Conservation (phyloP, 805 yeast species). For the Sungouiozyma intestinalis region DNA sequence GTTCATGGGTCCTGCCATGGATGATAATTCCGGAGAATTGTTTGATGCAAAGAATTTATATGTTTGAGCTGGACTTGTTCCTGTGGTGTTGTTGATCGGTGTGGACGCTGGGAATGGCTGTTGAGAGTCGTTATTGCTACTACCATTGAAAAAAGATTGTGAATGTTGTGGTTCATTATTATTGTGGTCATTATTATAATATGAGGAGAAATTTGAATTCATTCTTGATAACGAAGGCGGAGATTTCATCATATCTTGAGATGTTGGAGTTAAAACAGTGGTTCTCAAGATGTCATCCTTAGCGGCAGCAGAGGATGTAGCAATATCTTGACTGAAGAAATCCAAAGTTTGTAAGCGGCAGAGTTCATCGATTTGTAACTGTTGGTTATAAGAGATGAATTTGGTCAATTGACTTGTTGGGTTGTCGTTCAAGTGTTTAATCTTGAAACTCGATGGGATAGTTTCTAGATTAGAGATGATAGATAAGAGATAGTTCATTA, state of each 20-base stretch:
- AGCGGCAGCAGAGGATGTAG: not conserved
- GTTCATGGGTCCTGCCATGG: not conserved
- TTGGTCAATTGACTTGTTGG: not conserved
- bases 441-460: conserved; percentile 23
- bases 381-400: conserved; percentile 1
- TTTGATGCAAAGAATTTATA: not conserved
- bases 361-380: conserved; percentile 16
- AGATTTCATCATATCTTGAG: not conserved
- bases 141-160: not conserved
- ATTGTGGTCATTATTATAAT: not conserved
- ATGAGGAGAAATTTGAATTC: not conserved
- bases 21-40: not conserved
- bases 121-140: not conserved
- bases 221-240: not conserved
- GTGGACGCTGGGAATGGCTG: not conserved
- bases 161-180: not conserved
- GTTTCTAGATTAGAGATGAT: not conserved
- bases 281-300: not conserved
- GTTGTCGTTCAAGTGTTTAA: conserved; percentile 13
- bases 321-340: not conserved
- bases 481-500: not conserved
- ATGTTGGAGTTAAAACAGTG: not conserved
- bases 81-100: not conserved
- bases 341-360: not conserved
- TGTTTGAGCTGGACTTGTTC: not conserved